These are phyloP conservation scores for Macadamia integrifolia DNA, from an alignment of 164 flowering plant genomes.

Conservation along the genomic window DNA sequence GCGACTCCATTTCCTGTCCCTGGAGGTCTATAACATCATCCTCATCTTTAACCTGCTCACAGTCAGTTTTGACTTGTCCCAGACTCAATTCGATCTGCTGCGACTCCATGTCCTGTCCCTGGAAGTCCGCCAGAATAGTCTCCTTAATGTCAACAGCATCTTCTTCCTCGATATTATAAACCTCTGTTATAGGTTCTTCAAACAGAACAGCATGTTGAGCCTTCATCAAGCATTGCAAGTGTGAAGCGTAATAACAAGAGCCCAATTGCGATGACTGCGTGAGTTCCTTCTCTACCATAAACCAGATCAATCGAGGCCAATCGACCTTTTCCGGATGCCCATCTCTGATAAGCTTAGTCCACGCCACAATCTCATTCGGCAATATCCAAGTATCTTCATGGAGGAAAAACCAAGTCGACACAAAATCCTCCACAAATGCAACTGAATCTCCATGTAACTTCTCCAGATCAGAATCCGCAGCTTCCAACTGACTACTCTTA, in stretches of 20 bases:
- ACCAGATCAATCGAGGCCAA: slow-evolving; percentile 82
- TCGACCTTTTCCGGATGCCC: slow-evolving; percentile 75
- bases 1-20: slow-evolving; percentile 26
- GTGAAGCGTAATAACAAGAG: slow-evolving; percentile 60
- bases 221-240: slow-evolving; percentile 73
- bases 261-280: slow-evolving; percentile 18
- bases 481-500: slow-evolving; percentile 16
- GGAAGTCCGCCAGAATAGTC: slow-evolving; percentile 7
- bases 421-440: slow-evolving; percentile 45
- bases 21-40: slow-evolving; percentile 12
- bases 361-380: slow-evolving; percentile 55
- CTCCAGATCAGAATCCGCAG: slow-evolving; percentile 22
- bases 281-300: slow-evolving; percentile 90
- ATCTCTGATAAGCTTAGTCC: slow-evolving; percentile 42
- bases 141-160: slow-evolving; percentile 11
- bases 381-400: slow-evolving; percentile 75
- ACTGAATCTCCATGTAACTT: slow-evolving; percentile 30
- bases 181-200: slow-evolving; percentile 23
- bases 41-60: slow-evolving; percentile 22
- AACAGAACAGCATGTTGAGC: slow-evolving; percentile 46
- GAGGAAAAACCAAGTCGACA: slow-evolving; percentile 73
- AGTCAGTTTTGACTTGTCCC: slow-evolving; percentile 30
- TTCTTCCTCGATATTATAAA: slow-evolving; percentile 8
- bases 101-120: slow-evolving; percentile 8
- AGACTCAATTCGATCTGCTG: slow-evolving; percentile 9